These are phyloP conservation scores for Ramularia collo-cygni DNA, from an alignment of 2,329 filamentous ascomycete species.

Conservation along the genomic window DNA sequence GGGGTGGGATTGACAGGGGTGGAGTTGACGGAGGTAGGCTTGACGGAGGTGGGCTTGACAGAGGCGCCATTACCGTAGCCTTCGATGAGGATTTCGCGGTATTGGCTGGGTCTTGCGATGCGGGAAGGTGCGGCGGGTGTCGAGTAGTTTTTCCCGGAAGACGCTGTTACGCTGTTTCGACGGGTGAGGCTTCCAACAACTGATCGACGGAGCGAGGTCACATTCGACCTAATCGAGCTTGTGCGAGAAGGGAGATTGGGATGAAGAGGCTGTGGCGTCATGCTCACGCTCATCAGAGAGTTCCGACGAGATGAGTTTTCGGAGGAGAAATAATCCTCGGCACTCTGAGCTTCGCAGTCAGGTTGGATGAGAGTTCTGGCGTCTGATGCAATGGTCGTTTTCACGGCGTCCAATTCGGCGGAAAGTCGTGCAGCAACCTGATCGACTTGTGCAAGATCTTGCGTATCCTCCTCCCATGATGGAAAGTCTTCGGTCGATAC, in stretches of 20 bases:
- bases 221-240: slow-evolving; percentile 32
- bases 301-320: slow-evolving; percentile 14
- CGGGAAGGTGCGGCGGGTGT: slow-evolving; percentile 22
- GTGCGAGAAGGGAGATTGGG: slow-evolving; percentile 24
- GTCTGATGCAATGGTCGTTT: slow-evolving; percentile 15
- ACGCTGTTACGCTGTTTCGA: slow-evolving; percentile 18
- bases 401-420: slow-evolving; percentile 10
- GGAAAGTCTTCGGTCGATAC: slow-evolving; percentile 38
- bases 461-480: slow-evolving; percentile 29
- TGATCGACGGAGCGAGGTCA: slow-evolving; percentile 25
- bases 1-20: slow-evolving; percentile 1
- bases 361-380: slow-evolving; percentile 34
- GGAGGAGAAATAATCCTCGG: slow-evolving; percentile 29
- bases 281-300: slow-evolving; percentile 13
- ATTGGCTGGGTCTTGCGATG: slow-evolving; percentile 22
- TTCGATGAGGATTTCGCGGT: slow-evolving; percentile 34
- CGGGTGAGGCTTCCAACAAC: slow-evolving; percentile 24
- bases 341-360: slow-evolving; percentile 41
- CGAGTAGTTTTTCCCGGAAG: slow-evolving; percentile 7
- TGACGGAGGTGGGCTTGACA: too few relatives aligned
- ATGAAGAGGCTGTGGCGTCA: slow-evolving; percentile 14
- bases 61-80: slow-evolving; percentile 34
- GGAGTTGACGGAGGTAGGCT: neutral
- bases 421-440: slow-evolving; percentile 1
- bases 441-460: slow-evolving; percentile 1